Conservation (phyloP, 768 basidiomycete species). For the Neoboletus subvelutipes region DNA sequence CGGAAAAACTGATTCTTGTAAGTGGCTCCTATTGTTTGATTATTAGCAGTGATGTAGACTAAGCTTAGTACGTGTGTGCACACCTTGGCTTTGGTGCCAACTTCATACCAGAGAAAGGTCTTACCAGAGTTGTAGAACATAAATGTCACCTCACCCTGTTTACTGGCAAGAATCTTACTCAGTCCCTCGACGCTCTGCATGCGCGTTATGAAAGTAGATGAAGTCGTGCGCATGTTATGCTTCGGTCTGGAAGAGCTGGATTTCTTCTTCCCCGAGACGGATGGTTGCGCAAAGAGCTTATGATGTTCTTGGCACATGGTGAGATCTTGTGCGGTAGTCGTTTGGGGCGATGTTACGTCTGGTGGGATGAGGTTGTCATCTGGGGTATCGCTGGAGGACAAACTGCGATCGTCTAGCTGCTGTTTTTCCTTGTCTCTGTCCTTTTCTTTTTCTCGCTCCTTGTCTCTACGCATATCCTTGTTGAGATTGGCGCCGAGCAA, state of each 20-base stretch:
- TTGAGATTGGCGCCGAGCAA: conserved; percentile 57
- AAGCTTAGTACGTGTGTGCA: conserved; percentile 10
- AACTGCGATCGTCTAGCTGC: conserved; percentile 58
- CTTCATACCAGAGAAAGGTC: conserved; percentile 83
- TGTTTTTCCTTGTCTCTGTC: conserved; percentile 41
- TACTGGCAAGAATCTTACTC: conserved; percentile 65
- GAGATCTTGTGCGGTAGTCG: conserved; percentile 36
- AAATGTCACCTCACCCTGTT: conserved; percentile 83
- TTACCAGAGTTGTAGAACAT: conserved; percentile 87
- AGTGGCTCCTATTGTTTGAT: conserved; percentile 73
- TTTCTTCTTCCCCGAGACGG: conserved; percentile 56
- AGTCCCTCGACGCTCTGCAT: conserved; percentile 80
- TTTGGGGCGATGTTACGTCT: conserved; percentile 38
- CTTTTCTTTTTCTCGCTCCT: conserved; percentile 35
- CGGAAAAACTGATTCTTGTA: conserved; percentile 79
- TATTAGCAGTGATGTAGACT: conserved; percentile 7
- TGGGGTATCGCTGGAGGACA: conserved; percentile 80
- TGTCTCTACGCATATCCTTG: conserved; percentile 57
- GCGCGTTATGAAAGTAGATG: conserved; percentile 89
- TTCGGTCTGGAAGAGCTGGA: conserved; percentile 70
- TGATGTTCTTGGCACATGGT: conserved; percentile 36
- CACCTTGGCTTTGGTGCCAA: conserved; percentile 83
- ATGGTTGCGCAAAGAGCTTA: conserved; percentile 60
- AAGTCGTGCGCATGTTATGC: conserved; percentile 87
- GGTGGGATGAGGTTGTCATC: conserved; percentile 51